Conservation (phyloP, 306 rosid genomes). For the Leucaena leucocephala region DNA sequence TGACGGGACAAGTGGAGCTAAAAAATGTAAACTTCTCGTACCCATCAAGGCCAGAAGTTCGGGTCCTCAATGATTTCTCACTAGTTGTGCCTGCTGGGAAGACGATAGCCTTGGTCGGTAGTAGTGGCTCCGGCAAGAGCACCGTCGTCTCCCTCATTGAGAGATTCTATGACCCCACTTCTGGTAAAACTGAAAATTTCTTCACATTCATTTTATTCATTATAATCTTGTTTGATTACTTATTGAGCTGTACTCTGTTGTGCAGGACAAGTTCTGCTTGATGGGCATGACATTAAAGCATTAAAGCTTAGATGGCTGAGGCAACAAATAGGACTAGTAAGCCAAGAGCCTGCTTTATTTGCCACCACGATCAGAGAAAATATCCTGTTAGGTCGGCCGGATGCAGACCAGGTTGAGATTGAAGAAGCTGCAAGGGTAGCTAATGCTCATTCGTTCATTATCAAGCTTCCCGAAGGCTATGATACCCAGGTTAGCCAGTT, state of each 20-base stretch:
- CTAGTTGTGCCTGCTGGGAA: slow-evolving; percentile 90
- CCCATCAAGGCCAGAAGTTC: slow-evolving; percentile 90
- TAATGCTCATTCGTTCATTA: slow-evolving; percentile 91
- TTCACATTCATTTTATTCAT: neutral
- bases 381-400: slow-evolving; percentile 92
- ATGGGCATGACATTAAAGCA: slow-evolving; percentile 87
- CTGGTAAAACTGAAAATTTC: slow-evolving; percentile 52
- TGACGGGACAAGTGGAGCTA: slow-evolving; percentile 84
- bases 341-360: slow-evolving; percentile 97
- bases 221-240: neutral
- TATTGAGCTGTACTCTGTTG: slow-evolving; percentile 17
- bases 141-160: slow-evolving; percentile 96
- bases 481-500: slow-evolving; percentile 83
- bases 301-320: slow-evolving; percentile 90
- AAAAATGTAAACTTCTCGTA: slow-evolving; percentile 83
- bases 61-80: slow-evolving; percentile 68
- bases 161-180: slow-evolving; percentile 88
- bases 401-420: slow-evolving; percentile 84
- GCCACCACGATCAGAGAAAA: slow-evolving; percentile 93
- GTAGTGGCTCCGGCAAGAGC: slow-evolving; percentile 99
- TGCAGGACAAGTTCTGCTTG: slow-evolving; percentile 88
- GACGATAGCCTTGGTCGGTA: slow-evolving; percentile 95
- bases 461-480: slow-evolving; percentile 89
- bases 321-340: slow-evolving; percentile 96
- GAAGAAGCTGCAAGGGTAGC: slow-evolving; percentile 99